These are phyloP conservation scores for Talaromyces sp. DNA, from an alignment of 2,329 filamentous ascomycete genomes.

Conservation along the genomic window DNA sequence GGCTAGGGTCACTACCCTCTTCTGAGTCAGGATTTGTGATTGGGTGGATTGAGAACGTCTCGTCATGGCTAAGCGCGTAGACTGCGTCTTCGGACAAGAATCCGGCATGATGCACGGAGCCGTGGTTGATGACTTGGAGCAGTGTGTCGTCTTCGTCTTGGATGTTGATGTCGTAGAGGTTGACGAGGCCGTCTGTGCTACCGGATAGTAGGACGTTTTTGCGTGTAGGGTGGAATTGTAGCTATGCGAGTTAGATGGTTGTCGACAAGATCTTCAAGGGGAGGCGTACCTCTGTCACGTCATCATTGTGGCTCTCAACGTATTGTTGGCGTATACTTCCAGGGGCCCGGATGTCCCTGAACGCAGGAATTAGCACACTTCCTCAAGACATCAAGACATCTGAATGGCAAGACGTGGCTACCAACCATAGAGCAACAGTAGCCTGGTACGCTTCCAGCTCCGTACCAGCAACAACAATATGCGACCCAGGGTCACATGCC, in stretches of 20 bases:
- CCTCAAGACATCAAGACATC: not conserved
- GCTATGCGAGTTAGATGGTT: slow-evolving; percentile 23
- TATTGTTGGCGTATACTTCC: slow-evolving; percentile 36
- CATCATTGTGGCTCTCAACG: slow-evolving; percentile 53
- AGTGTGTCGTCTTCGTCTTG: slow-evolving; percentile 60
- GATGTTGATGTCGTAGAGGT: slow-evolving; percentile 58
- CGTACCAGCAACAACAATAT: slow-evolving; percentile 54
- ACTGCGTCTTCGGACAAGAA: slow-evolving; percentile 53
- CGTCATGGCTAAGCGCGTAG: slow-evolving; percentile 61
- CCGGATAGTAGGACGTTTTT: slow-evolving; percentile 56
- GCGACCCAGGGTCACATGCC: slow-evolving; percentile 44
- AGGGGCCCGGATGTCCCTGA: slow-evolving; percentile 45
- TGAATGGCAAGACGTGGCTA: slow-evolving; percentile 16
- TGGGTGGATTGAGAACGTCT: slow-evolving; percentile 58
- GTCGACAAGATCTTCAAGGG: not conserved
- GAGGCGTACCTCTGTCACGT: slow-evolving; percentile 53
- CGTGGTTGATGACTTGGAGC: slow-evolving; percentile 60
- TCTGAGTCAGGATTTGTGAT: slow-evolving; percentile 50
- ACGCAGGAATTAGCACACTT: slow-evolving; percentile 24
- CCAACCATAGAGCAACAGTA: slow-evolving; percentile 44
- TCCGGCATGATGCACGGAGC: slow-evolving; percentile 60
- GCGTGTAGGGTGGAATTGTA: slow-evolving; percentile 53
- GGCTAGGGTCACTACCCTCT: slow-evolving; percentile 37
- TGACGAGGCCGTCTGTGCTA: slow-evolving; percentile 61
- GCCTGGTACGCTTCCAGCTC: slow-evolving; percentile 49